Evolutionary conservation across 306 rosid genomes (phyloP), one percentile per base, ranked within the genome.

Genomic region (Cyclanthera cordifolia): DNA sequence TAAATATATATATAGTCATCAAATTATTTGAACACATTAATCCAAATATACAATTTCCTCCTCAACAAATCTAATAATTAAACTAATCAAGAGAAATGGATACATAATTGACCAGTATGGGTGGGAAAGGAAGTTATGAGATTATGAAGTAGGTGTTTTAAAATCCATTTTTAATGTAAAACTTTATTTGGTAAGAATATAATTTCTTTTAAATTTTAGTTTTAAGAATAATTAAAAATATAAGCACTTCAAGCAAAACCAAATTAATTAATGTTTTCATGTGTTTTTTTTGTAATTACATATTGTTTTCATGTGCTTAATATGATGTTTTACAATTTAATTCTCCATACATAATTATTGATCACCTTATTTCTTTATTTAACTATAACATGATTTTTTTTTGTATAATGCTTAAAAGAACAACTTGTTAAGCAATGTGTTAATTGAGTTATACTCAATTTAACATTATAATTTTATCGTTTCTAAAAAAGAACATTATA

Each of bases 11-110:
- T 20, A 24, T 12, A 61, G 21, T 66, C 39, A 66, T 66, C 70
- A 46, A 46, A 66, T 66, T 46, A 64, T 64, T 41, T 64, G 37
- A 21, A 21, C 37, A 64, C 30, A 61, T 66, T 66, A 45, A 66
- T 66, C 54, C 53, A 64, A 24, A 45, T 65, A 45, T 65, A 65
- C 24, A 66, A 66, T 66, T 66, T 39, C 13, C 15, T 45, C 53
- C 41, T 10, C 53, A 46, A 24, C 53, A 24, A 66, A 54, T 15
- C 55, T 9, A 66, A 66, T 66, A 24, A 66, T 66, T 45, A 66
- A 14, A 65, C 41, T 23, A 45, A 46, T 45, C 34, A 37, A 54
- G 32, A 63, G 41, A 20, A 64, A 39, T 64, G 4, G 50, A 41
- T 5, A 43, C 70, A 43, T 28, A 64, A 43, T 64, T 64, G 70